Percentiles rank a stretch among this genome's conserved stretches.
Evolutionary conservation across 345 rosid genomes (phyloP).

Genomic region (Kandelia obovata): DNA sequence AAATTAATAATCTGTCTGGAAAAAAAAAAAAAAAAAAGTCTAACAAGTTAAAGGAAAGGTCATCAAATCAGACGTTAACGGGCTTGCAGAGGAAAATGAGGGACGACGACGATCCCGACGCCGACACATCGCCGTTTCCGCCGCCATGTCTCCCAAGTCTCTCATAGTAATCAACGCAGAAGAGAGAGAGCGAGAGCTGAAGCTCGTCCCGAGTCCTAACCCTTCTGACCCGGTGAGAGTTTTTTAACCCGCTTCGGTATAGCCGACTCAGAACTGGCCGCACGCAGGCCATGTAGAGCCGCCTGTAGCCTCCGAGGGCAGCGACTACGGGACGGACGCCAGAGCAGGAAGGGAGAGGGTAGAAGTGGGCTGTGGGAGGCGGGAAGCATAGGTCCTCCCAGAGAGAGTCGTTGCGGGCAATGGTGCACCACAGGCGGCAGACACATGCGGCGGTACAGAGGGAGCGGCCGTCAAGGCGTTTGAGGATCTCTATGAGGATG

Average conservation of each 20-base stretch:
- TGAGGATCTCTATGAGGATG: constrained; percentile 68
- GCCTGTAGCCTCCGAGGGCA: constrained; percentile 86
- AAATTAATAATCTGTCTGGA: no score
- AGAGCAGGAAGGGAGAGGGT: constrained; percentile 47
- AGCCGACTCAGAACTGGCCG: constrained; percentile 57
- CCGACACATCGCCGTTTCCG: constrained; percentile 33
- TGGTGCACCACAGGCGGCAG: constrained; percentile 81
- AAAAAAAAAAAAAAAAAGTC: no score
- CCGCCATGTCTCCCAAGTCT: constrained; percentile 42
- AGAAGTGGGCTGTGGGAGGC: constrained; percentile 29
- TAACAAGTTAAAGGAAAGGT: background rate
- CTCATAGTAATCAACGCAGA: constrained; percentile 78
- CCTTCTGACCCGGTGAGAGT: constrained; percentile 20
- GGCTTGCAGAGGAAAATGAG: constrained; percentile 89
- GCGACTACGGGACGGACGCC: constrained; percentile 59
- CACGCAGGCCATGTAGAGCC: constrained; percentile 80
- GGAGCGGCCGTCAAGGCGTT: constrained; percentile 79
- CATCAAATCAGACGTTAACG: constrained; percentile 57
- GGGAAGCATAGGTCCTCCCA: constrained; percentile 96
- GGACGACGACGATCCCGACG: constrained; percentile 52
- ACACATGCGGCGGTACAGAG: constrained; percentile 81
- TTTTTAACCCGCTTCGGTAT: background rate
- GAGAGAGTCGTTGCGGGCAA: constrained; percentile 61
- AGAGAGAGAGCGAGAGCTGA: constrained; percentile 81
- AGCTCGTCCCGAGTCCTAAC: constrained; percentile 56